phyloP scores from a whole-genome alignment of 2,329 filamentous ascomycete species.

The Rhytidhysteron rufulum region DNA sequence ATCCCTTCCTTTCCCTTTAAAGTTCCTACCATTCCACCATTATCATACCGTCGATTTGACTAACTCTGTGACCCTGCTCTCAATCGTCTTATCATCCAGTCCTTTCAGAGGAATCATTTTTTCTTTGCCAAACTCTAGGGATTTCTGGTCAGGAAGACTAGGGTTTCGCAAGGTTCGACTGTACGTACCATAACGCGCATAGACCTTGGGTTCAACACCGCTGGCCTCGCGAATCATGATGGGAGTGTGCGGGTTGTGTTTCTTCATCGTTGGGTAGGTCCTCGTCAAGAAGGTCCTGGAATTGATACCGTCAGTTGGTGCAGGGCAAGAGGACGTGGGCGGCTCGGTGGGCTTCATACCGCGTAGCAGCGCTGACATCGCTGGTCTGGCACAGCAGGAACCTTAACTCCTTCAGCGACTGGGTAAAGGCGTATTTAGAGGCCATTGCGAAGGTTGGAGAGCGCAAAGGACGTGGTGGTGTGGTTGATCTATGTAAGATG shows the following conservation, averaged over 20 bases:
- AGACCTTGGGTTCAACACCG: constrained; percentile 80
- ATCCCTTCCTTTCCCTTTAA: neutral
- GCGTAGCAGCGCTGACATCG: constrained; percentile 81
- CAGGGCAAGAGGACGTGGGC: neutral
- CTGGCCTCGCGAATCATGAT: constrained; percentile 92
- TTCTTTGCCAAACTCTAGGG: constrained; percentile 63
- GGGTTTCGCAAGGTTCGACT: constrained; percentile 5
- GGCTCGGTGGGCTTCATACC: constrained; percentile 52
- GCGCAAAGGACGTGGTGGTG: neutral
- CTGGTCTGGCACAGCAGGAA: constrained; percentile 97
- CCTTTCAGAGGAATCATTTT: constrained; percentile 61
- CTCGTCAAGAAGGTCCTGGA: constrained; percentile 80
- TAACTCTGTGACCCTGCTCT: constrained; percentile 61
- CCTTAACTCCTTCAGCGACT: constrained; percentile 87
- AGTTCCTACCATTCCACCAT: neutral
- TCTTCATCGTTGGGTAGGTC: constrained; percentile 98
- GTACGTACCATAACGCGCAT: constrained; percentile 80
- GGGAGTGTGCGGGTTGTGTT: constrained; percentile 90
- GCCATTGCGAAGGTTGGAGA: constrained; percentile 65
- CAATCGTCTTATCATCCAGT: constrained; percentile 67
- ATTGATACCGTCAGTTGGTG: constrained; percentile 3
- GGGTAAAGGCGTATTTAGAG: constrained; percentile 85
- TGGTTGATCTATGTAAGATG: too few species aligned
- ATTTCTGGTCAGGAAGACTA: constrained; percentile 5
- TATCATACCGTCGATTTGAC: constrained; percentile 46